Evolutionary conservation across 495 filamentous ascomycete genomes (phyloP).

Genomic region (Penicillium chermesinum): DNA sequence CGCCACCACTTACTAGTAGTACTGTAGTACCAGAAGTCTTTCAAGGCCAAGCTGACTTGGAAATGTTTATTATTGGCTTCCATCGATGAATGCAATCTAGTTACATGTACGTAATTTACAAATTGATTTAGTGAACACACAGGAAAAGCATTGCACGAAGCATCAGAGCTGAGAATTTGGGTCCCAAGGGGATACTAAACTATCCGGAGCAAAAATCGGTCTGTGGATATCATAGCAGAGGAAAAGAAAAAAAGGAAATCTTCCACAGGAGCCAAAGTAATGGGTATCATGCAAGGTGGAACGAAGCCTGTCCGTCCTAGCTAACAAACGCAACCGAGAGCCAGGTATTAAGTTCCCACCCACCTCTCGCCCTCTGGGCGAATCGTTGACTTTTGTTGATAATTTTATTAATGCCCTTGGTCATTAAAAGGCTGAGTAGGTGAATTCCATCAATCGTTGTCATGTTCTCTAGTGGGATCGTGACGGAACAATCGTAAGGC

Average conservation of each 20-base stretch:
- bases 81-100: no score
- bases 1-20: no score
- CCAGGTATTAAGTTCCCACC: constrained; percentile 4
- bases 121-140: no score
- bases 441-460: background rate
- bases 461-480: background rate
- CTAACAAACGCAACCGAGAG: constrained; percentile 8
- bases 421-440: background rate
- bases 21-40: no score
- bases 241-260: constrained; percentile 1
- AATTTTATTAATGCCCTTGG: background rate
- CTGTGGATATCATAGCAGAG: constrained; percentile 3
- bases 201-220: background rate
- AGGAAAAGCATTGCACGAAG: no score
- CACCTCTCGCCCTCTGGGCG: background rate
- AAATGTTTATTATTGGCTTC: no score
- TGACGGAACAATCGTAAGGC: background rate
- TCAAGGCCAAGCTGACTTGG: no score
- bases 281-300: constrained; percentile 22
- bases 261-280: constrained; percentile 7
- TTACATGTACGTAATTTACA: no score
- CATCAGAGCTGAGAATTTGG: constrained; percentile 5
- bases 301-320: constrained; percentile 13
- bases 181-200: background rate
- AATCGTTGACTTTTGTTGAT: background rate